Base-by-base conservation (phyloP, 2,329 filamentous ascomycete species). In the Teratosphaeria pseudoeucalypti region DNA sequence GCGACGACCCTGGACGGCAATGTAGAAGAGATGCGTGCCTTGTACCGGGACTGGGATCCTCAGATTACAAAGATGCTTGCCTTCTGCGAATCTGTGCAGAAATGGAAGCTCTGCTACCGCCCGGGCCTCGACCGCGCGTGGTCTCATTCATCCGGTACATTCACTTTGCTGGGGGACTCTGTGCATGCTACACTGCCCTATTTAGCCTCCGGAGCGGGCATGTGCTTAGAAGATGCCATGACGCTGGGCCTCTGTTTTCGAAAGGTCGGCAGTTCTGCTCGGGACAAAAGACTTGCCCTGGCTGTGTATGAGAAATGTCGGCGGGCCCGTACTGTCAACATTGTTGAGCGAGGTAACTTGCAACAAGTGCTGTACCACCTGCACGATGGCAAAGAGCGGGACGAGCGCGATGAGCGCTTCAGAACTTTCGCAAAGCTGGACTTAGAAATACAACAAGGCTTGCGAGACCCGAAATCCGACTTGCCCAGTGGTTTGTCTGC, bases 161-260 rank as follows among this genome's bases (percentile, higher is more conserved):
- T 75, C 16, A 73, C 73, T 6, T 53, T 88, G 14, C 70, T 86
- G 11, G 85, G 85, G 53, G 85, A 88, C 66, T 80, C 84, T 2
- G 86, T 84, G 69, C 85, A 88, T 67, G 84, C 85, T 1, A 88
- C 84, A 19, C 79, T 88, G 54, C 85, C 85, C 0, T 85, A 88
- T 66, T 77, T 87, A 4, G 84, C 81, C 54, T 84, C 87, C 72
- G 85, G 85, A 37, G 85, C 85, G 12, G 84, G 85, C 10, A 85
- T 86, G 76, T 84, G 85, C 10, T 84, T 86, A 55, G 85, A 88
- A 70, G 85, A 88, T 65, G 85, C 81, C 1, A 43, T 43, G 37
- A 43, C 37, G 37, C 37, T 43, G 11, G 37, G 37, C 16, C 37
- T 43, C 16, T 43, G 37, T 14, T 43, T 43, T 43, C 12, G 37